Base-by-base conservation (phyloP, 495 filamentous ascomycete genomes). In the Immersiella caudata region DNA sequence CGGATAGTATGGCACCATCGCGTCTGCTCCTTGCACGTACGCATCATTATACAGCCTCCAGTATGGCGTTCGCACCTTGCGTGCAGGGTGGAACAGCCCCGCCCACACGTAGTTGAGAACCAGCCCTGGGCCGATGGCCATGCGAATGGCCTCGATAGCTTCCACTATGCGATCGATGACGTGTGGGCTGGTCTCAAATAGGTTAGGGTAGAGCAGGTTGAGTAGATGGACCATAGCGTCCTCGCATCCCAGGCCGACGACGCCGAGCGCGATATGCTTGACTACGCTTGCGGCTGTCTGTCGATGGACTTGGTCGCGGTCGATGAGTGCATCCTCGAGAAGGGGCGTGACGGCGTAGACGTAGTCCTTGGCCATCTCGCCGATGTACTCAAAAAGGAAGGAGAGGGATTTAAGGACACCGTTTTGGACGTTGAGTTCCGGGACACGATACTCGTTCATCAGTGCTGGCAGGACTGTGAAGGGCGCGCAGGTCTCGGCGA, bases 391-490 rank as follows among this genome's bases (percentile, higher is more conserved):
- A 75, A 98, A 98, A 59, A 99, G 84, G 87, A 99, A 99, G 29
- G 91, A 94, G 68, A 99, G 86, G 9, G 93, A 92, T 78, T 99
- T 99, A 70, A 99, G 87, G 51, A 98, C 96, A 79, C 96, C 96
- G 73, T 98, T 99, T 78, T 98, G 95, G 7, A 99, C 94, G 78
- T 99, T 99, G 56, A 99, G 88, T 78, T 99, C 96, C 0, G 95
- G 96, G 1, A 98, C 95, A 36, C 96, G 91, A 79, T 99, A 99
- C 79, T 99, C 96, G 82, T 99, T 99, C 96, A 99, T 99, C 67
- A 99, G 82, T 0, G 94, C 96, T 0, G 96, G 96, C n/a, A 99
- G 91, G 5, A 98, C 95, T 1, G 96, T 98, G 80, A 98, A 99
- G 6, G 96, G 96, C 6, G 93, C 94, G 78, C 96, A 99, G n/a